Percentiles rank a stretch among this genome's conserved stretches.
Evolutionary conservation across 257 asterid genomes (phyloP).

Genomic region (Solanum gracilifrons): DNA sequence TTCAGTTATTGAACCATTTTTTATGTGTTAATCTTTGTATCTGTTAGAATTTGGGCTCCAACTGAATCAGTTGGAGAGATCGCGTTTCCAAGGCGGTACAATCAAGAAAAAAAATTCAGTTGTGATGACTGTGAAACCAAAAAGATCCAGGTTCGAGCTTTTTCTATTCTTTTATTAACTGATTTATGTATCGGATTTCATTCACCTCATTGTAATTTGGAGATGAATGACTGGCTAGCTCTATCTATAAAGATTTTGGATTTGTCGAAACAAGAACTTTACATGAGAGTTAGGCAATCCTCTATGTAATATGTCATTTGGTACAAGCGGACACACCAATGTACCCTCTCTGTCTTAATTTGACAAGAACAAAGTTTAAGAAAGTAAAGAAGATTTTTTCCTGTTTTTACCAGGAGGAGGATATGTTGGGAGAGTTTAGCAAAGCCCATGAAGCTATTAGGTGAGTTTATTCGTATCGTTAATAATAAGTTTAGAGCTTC

Average conservation of each 20-base stretch:
- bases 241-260: background rate
- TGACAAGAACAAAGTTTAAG: background rate
- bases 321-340: background rate
- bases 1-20: background rate
- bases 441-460: slow-evolving; percentile 44
- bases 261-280: background rate
- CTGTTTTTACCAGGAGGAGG: slow-evolving; percentile 20
- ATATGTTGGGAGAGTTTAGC: slow-evolving; percentile 26
- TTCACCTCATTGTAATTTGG: background rate
- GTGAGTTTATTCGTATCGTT: slow-evolving; percentile 21
- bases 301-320: background rate
- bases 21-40: background rate
- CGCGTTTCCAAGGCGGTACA: slow-evolving; percentile 13
- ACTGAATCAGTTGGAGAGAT: slow-evolving; percentile 19
- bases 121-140: slow-evolving; percentile 26
- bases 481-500: background rate
- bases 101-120: slow-evolving; percentile 8
- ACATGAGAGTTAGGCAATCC: background rate
- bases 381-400: background rate
- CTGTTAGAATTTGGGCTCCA: slow-evolving; percentile 31
- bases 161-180: background rate
- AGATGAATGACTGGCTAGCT: background rate
- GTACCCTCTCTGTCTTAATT: background rate
- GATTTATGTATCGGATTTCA: background rate
- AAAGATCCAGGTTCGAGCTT: slow-evolving; percentile 15